These are phyloP conservation scores for Digitaria exilis DNA, from an alignment of 202 grass and related monocot genomes.

Conservation along the genomic window DNA sequence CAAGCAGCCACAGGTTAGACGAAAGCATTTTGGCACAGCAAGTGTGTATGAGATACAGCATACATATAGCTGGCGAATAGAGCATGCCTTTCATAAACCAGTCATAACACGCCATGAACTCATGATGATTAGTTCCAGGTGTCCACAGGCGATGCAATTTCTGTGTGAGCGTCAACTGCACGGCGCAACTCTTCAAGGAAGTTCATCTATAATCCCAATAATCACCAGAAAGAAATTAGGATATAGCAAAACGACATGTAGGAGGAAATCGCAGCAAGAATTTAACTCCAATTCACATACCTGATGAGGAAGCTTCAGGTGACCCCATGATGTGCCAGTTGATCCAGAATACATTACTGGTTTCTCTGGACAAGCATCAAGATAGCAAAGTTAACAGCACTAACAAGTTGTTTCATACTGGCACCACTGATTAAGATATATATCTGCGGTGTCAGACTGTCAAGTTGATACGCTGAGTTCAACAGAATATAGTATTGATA, in stretches of 20 bases:
- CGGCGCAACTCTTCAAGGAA: conserved; percentile 54
- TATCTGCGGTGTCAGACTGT: too few species aligned
- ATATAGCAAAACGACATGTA: not conserved
- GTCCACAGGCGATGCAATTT: not conserved
- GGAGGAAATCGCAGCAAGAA: not conserved
- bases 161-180: conserved; percentile 40
- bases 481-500: conserved; percentile 17
- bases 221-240: conserved; percentile 15
- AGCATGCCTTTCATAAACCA: conserved; percentile 14
- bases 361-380: conserved; percentile 46
- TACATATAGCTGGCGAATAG: conserved; percentile 9
- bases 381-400: conserved; percentile 32
- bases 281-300: conserved; percentile 32
- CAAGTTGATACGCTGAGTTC: not conserved
- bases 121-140: conserved; percentile 31
- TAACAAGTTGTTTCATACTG: conserved; percentile 16
- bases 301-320: conserved; percentile 63
- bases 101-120: not conserved
- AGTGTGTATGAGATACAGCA: not conserved
- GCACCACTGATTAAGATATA: too few species aligned
- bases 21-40: conserved; percentile 26
- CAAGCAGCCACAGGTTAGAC: conserved; percentile 33
- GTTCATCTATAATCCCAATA: conserved; percentile 50
- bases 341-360: conserved; percentile 60
- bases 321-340: conserved; percentile 46